Evolutionary conservation across 306 rosid genomes (phyloP), one percentile per base, ranked within the genome.

Genomic region (Malus orientalis): DNA sequence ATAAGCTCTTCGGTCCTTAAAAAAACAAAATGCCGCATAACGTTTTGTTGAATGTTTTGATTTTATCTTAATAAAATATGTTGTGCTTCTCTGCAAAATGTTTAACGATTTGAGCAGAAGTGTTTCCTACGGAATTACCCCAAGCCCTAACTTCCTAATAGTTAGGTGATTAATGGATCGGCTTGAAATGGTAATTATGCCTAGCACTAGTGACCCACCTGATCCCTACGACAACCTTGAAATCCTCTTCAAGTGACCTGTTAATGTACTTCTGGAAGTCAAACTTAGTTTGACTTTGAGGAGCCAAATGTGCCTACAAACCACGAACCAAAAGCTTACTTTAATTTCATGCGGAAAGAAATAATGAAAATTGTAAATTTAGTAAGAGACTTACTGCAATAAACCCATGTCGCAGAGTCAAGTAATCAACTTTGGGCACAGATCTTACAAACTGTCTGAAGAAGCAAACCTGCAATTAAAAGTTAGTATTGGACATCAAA

Each of bases 231-330:
- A 93, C 97, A 0, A 93, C 89, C 71, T 86, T 91, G 87, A 93
- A 93, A 67, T 93, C 98, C 79, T 91, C 94, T 47, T 93, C 98
- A 65, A 93, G 75, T 33, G 96, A 84, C 47, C 97, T 80, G 27
- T 88, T 87, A 8, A 93, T 91, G 40, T 93, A 93, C 74, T 93
- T 84, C 32, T 88, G 90, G 70, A 93, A 93, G 79, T 91, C 82
- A 45, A 93, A 93, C 14, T 77, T 84, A 8, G 70, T 67, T 54
- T 86, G 92, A 76, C 87, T 88, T 65, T 87, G 91, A 73, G 97
- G 97, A 12, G 90, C 89, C 89, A 93, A 85, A 83, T 93, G 98
- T 72, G 98, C 97, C 98, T 93, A 83, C n/a, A 77, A 6, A 51
- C 55, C 55, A 67, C 20, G 8, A 45, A 45, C 4, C 23, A 3